Evolutionary conservation across 2,329 filamentous ascomycete species (phyloP).

Genomic region (Beauveria rudraprayagi): DNA sequence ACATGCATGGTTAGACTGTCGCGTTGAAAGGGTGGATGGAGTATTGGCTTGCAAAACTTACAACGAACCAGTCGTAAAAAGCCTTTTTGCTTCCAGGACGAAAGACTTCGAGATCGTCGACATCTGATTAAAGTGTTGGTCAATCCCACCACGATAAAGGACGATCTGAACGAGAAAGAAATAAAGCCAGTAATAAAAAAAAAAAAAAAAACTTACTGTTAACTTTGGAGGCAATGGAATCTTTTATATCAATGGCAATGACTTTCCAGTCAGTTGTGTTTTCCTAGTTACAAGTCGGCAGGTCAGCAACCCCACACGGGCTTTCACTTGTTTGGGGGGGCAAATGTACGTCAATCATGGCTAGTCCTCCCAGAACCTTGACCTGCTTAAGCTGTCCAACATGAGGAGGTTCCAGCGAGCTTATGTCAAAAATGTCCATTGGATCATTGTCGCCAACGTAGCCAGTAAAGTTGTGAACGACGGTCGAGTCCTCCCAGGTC

Average conservation of each 20-base stretch:
- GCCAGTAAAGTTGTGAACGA: slow-evolving; percentile 30
- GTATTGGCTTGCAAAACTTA: slow-evolving; percentile 16
- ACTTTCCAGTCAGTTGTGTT: slow-evolving; percentile 34
- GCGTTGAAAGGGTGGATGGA: not conserved
- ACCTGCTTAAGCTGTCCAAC: slow-evolving; percentile 33
- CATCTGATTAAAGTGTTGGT: slow-evolving; percentile 18
- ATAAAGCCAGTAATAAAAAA: not conserved
- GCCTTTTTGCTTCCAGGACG: slow-evolving; percentile 27
- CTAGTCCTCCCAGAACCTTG: slow-evolving; percentile 33
- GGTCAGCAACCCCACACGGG: not conserved
- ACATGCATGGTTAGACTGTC: not conserved
- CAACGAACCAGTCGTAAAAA: slow-evolving; percentile 32
- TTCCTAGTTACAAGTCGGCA: slow-evolving; percentile 15
- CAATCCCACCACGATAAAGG: too few relatives aligned
- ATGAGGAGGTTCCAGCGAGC: slow-evolving; percentile 24
- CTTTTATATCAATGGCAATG: slow-evolving; percentile 29
- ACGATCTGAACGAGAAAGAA: too few relatives aligned
- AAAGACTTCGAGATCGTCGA: slow-evolving; percentile 31
- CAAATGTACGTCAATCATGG: slow-evolving; percentile 28
- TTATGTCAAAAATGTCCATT: slow-evolving; percentile 33
- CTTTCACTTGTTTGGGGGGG: rapidly evolving
- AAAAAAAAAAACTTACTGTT: slow-evolving; percentile 20
- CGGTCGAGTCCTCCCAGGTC: slow-evolving; percentile 36
- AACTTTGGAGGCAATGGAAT: slow-evolving; percentile 28
- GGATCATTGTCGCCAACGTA: slow-evolving; percentile 34